Conservation (phyloP, 805 yeast species). For the Limtongia smithiae region DNA sequence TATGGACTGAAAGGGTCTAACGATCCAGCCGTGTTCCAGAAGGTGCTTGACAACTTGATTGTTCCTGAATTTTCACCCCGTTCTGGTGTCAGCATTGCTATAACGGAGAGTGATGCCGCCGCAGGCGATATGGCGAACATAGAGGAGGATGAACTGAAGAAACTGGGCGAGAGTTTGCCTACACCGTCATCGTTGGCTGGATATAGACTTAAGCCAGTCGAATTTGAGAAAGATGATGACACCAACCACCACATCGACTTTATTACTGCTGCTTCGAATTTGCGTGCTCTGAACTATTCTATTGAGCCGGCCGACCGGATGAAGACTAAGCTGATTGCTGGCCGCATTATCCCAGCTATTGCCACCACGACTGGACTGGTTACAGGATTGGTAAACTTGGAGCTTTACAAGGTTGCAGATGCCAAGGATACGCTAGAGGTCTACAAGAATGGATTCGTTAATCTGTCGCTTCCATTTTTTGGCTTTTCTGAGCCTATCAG, state of each 20-base stretch:
- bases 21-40: constrained; percentile 51
- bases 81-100: constrained; percentile 76
- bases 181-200: constrained; percentile 86
- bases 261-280: constrained; percentile 91
- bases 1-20: constrained; percentile 81
- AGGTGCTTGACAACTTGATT: constrained; percentile 49
- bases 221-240: constrained; percentile 97
- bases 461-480: constrained; percentile 90
- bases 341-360: constrained; percentile 97
- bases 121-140: constrained; percentile 35
- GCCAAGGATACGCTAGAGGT: constrained; percentile 66
- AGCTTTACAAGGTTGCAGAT: constrained; percentile 84
- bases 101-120: constrained; percentile 79
- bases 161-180: constrained; percentile 76
- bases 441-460: constrained; percentile 88
- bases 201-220: constrained; percentile 81
- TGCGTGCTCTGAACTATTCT: constrained; percentile 74
- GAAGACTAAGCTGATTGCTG: constrained; percentile 95
- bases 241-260: constrained; percentile 94
- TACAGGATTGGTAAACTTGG: constrained; percentile 90
- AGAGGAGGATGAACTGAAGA: constrained; percentile 63
- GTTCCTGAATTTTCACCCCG: constrained; percentile 72
- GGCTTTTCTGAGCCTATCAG: constrained; percentile 96
- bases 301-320: constrained; percentile 68
- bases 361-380: constrained; percentile 99